Percentiles rank a stretch among this genome's conserved stretches.
phyloP scores from a whole-genome alignment of 2,329 filamentous ascomycete genomes.

The Penicillium sp. region DNA sequence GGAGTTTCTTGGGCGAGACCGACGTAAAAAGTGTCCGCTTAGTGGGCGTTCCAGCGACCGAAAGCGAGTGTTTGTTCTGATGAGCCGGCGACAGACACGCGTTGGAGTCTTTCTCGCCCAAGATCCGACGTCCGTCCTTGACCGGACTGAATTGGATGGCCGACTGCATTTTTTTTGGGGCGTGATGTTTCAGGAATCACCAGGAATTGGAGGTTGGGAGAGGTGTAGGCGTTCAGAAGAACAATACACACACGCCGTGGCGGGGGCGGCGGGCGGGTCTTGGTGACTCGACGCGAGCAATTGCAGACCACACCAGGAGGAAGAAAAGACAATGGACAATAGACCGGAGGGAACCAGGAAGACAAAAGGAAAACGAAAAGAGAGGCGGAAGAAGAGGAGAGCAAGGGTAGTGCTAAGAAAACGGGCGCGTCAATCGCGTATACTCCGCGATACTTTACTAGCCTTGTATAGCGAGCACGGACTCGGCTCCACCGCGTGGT shows the following conservation, averaged over 20 bases:
- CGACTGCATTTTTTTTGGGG: constrained; percentile 21
- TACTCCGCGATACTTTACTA: constrained; percentile 23
- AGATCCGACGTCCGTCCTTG: constrained; percentile 40
- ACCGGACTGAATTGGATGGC: constrained; percentile 31
- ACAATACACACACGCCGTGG: constrained; percentile 9
- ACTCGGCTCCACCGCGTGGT: constrained; percentile 22
- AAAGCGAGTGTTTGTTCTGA: constrained; percentile 20
- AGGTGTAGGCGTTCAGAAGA: constrained; percentile 2
- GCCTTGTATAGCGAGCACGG: constrained; percentile 28
- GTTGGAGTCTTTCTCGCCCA: constrained; percentile 44
- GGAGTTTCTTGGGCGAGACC: constrained; percentile 29
- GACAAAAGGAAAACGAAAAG: not conserved
- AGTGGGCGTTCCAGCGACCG: constrained; percentile 25
- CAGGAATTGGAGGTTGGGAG: constrained; percentile 3
- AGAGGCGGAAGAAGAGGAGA: not conserved
- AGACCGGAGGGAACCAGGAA: not conserved
- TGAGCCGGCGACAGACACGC: constrained; percentile 37
- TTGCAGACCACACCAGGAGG: constrained; percentile 2
- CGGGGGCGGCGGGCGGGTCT: constrained; percentile 10
- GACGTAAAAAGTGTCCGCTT: constrained; percentile 29
- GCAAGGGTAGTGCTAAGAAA: constrained; percentile 5
- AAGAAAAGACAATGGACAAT: not conserved
- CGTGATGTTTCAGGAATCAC: constrained; percentile 1
- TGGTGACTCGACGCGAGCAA: constrained; percentile 9
- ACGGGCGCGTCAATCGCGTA: constrained; percentile 29